A percentile compares a stretch with the other conserved stretches of the same genome.
phyloP scores from a whole-genome alignment of 768 basidiomycete species.

The Boletus fagicola region DNA sequence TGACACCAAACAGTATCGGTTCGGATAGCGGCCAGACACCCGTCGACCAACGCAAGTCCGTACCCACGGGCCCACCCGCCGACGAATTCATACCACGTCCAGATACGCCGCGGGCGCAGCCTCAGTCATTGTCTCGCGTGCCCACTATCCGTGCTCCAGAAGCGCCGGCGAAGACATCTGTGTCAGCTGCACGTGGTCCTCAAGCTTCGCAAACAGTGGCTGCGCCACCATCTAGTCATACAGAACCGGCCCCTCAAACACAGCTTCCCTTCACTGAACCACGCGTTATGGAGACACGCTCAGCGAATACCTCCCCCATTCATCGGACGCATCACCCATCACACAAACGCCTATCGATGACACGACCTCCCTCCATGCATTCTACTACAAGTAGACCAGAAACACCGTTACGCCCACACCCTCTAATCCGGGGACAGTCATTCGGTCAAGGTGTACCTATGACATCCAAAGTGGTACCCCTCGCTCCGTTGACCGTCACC shows the following conservation, averaged over 20 bases:
- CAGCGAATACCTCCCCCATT: constrained; percentile 40
- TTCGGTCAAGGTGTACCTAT: constrained; percentile 43
- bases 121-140: constrained; percentile 34
- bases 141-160: constrained; percentile 34
- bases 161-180: constrained; percentile 14
- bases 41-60: constrained; percentile 24
- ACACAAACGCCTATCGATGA: constrained; percentile 42
- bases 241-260: constrained; percentile 12
- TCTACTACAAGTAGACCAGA: constrained; percentile 46
- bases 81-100: constrained; percentile 24
- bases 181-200: constrained; percentile 20
- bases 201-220: constrained; percentile 11
- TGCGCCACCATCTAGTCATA: constrained; percentile 15
- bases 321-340: constrained; percentile 36
- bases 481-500: constrained; percentile 61
- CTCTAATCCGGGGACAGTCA: constrained; percentile 73
- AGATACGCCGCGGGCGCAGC: constrained; percentile 34
- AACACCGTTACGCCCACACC: constrained; percentile 59
- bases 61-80: constrained; percentile 9
- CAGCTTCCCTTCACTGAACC: constrained; percentile 21
- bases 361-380: constrained; percentile 64
- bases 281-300: constrained; percentile 32
- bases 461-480: constrained; percentile 44
- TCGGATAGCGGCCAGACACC: constrained; percentile 42
- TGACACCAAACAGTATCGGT: constrained; percentile 54